Evolutionary conservation across 2,329 filamentous ascomycete species (phyloP), one percentile per base, ranked within the genome.

Genomic region (Epichloe gansuensis): DNA sequence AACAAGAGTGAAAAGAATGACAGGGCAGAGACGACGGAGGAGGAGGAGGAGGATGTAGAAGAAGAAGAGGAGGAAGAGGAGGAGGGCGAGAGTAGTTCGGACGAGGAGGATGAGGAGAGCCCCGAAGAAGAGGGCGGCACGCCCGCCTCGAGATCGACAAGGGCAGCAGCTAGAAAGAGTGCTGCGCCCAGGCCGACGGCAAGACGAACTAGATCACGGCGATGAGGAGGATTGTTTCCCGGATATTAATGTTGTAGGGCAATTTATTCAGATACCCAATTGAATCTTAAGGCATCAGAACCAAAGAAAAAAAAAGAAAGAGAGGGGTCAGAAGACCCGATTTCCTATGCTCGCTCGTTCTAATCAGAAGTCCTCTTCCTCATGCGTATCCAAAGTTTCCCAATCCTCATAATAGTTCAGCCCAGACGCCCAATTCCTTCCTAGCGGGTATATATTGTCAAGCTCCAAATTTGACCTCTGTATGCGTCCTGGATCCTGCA

Each of bases 371-470:
- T 48, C 51, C 13, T 48, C 50, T 12, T 54, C 43, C 21, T 23
- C 21, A 23, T 49, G 39, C 9, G 25, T 15, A 8, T 47, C 46
- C 44, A 61, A 28, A 35, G 57, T 61, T 57, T 77, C 74, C 75
- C 75, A 77, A 50, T 74, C 68, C 52, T 66, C 67, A 35, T 60
- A 61, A 49, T 68, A 72, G 9, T 61, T 59, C 31, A 70, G 56
- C 50, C 59, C 64, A 7, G 61, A 61, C 47, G 68, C 66, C 74
- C 75, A 76, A 45, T 68, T 61, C 46, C 60, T 55, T 21, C 67
- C 64, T 31, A 66, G 60, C 4, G 69, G 63, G 48, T 69, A 67
- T 31, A 71, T 55, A 34, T 65, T 63, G 52, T 69, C 67, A 5
- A 73, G 61, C 4, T 64, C 63, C 48, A 63, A 46, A 15, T 59